Base-by-base conservation (phyloP, 257 asterid species). In the Osmanthus fragrans region DNA sequence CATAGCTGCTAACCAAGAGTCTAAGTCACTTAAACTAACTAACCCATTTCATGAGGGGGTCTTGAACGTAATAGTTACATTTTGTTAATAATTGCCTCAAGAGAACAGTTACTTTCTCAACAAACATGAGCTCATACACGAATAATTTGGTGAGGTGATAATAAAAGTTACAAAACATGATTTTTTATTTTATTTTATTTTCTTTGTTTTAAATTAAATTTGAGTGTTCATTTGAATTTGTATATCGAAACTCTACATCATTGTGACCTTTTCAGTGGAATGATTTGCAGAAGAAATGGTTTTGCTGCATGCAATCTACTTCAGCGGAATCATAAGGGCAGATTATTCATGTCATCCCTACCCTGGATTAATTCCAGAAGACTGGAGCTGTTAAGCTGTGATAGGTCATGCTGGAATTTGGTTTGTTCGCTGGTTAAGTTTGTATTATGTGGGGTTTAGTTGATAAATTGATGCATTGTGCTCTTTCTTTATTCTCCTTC, bases 211-310 rank as follows among this genome's bases (percentile, higher is more conserved):
- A 30, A 1, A 8, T 42, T 32, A 5, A 60, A 8, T 60, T 63
- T 27, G 7, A n/a, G 19, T 34, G 65, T n/a, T 60, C 66, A 25
- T 25, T 10, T 27, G 34, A 63, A 63, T 63, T 63, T 30, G 21
- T 8, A 19, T 54, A 47, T 19, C 27, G 11, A 6, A 16, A 33
- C 4, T 18, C 23, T 56, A 25, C 47, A 39, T 73, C 58, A 58
- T 70, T 68, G 36, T 78, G 72, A 78, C 63, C 36, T 27, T 63
- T 4, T n/a, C 37, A 29, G 7, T 67, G 49, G n/a, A 29, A 70
- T 45, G 32, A 54, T 73, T 80, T 82, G 85, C 88, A 87, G 91
- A 89, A 89, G 84, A 89, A 89, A 78, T 89, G 92, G 92, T 87
- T 89, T 69, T 89, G 92, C 89, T 89, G 91, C 86, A 82, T 89